Conservation (phyloP, 305 asterid species). For the Plantago coronopus region DNA sequence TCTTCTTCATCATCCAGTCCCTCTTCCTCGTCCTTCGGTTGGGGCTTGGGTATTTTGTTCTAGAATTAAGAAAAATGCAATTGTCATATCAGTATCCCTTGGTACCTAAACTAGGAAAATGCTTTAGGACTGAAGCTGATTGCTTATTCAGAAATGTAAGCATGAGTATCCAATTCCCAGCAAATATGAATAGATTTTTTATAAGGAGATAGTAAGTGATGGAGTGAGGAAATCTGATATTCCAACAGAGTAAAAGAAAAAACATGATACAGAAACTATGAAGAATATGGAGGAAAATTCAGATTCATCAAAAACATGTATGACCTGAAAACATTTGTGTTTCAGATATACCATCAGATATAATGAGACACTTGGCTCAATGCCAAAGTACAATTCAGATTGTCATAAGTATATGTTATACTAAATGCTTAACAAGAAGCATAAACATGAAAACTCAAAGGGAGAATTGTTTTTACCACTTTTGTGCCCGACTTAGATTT, state of each 20-base stretch:
- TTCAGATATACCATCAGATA: too few relatives aligned
- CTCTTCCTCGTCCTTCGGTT: constrained; percentile 36
- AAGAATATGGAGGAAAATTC: too few relatives aligned
- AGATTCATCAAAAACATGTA: too few relatives aligned
- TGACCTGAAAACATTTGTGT: too few relatives aligned
- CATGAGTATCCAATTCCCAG: not conserved
- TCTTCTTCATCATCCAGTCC: constrained; percentile 45
- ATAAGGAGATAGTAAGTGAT: not conserved
- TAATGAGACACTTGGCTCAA: too few relatives aligned
- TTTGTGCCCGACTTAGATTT: constrained; percentile 64
- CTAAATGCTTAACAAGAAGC: too few relatives aligned
- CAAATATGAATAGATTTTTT: not conserved
- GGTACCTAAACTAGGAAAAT: constrained; percentile 2
- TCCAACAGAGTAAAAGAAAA: not conserved
- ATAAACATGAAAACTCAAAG: not conserved
- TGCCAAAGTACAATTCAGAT: too few relatives aligned
- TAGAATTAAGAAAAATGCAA: constrained; percentile 11
- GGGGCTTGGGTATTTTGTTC: constrained; percentile 31
- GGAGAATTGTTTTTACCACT: constrained; percentile 29
- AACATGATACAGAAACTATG: too few relatives aligned
- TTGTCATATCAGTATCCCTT: not conserved
- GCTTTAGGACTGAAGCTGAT: not conserved
- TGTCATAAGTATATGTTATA: too few relatives aligned
- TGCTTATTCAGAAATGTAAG: not conserved
- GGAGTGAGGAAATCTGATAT: not conserved